Conservation (phyloP, 768 basidiomycete species). For the Boletus subcaerulescens region DNA sequence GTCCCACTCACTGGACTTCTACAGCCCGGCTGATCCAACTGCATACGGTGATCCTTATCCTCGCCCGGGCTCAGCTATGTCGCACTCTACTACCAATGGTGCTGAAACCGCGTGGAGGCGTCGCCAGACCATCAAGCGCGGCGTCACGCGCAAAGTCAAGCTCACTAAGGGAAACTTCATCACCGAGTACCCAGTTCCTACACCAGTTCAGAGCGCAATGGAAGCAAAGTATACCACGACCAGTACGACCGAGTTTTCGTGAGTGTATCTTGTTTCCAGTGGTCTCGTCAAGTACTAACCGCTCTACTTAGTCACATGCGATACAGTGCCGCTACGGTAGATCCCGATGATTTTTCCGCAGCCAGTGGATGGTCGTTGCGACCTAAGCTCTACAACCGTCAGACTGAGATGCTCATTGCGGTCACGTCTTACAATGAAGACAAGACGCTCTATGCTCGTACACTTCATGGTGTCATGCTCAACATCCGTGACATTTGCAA, state of each 20-base stretch:
- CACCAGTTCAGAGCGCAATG: constrained; percentile 77
- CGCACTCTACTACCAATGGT: constrained; percentile 49
- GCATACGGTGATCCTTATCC: constrained; percentile 66
- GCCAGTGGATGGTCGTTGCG: constrained; percentile 84
- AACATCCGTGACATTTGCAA: constrained; percentile 98
- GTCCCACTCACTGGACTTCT: constrained; percentile 9
- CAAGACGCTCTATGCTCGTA: constrained; percentile 87
- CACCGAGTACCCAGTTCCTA: constrained; percentile 84
- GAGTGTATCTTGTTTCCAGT: constrained; percentile 29
- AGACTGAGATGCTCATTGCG: constrained; percentile 91
- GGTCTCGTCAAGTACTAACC: not conserved
- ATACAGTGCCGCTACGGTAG: constrained; percentile 88
- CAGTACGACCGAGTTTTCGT: constrained; percentile 90
- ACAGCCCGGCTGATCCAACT: constrained; percentile 51
- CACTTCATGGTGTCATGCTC: constrained; percentile 93
- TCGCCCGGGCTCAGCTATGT: constrained; percentile 51
- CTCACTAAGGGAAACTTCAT: constrained; percentile 93
- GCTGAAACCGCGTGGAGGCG: constrained; percentile 64
- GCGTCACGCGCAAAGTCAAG: constrained; percentile 92
- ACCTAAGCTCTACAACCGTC: constrained; percentile 78
- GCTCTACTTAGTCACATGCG: constrained; percentile 66
- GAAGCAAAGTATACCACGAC: constrained; percentile 73
- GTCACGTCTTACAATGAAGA: constrained; percentile 94
- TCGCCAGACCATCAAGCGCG: constrained; percentile 88
- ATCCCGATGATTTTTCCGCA: constrained; percentile 84